Base-by-base conservation (phyloP, 495 filamentous ascomycete genomes). In the Glarea lozoyensis region DNA sequence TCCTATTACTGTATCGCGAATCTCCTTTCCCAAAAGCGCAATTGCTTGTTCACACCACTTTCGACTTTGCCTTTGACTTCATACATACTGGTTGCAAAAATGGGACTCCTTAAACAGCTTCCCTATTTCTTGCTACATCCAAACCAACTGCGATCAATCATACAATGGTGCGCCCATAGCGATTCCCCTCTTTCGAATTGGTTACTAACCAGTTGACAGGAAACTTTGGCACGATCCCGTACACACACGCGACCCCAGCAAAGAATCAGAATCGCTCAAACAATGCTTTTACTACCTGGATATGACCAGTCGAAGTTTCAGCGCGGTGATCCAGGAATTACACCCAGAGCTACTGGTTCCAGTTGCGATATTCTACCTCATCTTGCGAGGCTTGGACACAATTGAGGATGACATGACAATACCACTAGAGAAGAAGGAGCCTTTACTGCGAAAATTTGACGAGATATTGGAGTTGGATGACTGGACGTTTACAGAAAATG, bases 351-450 rank as follows among this genome's bases (percentile, higher is more conserved):
- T 98, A 13, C 78, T 97, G 17, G 73, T 95, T 25, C 87, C 93
- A 1, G 72, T 98, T 34, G 79, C 76, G 39, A 69, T 97, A n/a
- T 98, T 98, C 73, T 98, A 98, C 64, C 71, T 98, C 25, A 76
- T 83, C 24, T 72, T 98, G 11, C 81, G 92, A 38, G 93, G 83
- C 7, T 73, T 98, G 35, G 92, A 98, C 60, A 98, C 92, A 15
- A 86, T 98, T 44, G 92, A 98, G 64, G 92, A 98, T 72, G 92
- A 98, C 62, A 97, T 95, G 77, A 94, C 92, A 3, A 80, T 98
- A 40, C 69, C 80, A 1, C 63, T 88, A 9, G 69, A 70, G 43
- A 76, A 72, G 48, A 98, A 98, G 68, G 89, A 92, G 60, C 87
- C 88, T 3, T 63, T 96, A 31, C 68, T 98, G 23, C 74, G 92